Base-by-base conservation (phyloP, 805 yeast genomes). In the Nakazawaea ishiwadae region DNA sequence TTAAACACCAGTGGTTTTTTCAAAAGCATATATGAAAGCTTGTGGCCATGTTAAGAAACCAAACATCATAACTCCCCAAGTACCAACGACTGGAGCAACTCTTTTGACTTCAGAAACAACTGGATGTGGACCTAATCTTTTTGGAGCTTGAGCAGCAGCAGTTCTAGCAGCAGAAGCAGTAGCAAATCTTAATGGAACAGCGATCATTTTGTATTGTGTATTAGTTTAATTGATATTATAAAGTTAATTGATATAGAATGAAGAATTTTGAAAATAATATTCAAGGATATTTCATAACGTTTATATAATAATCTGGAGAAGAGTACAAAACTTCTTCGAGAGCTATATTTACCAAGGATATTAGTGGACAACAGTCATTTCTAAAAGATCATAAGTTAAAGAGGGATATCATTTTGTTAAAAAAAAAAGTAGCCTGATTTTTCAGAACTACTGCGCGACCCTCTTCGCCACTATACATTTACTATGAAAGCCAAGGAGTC, bases 91-190 rank as follows among this genome's bases (percentile, higher is more conserved):
- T 23, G 54, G 55, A 34, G 53, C 50, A 34, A 56, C 62, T 29
- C 47, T 42, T 23, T 52, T 56, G 26, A 55, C 42, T 38, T 52
- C 54, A 4, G 27, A 42, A 32, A 52, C 21, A 15, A 46, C 35
- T 34, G 65, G 60, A 51, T 58, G 51, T 45, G 68, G 66, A 14
- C 66, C 66, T 15, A 62, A 34, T 51, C 65, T 56, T 28, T 44
- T 31, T 21, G 42, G 40, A 17, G 48, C 42, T 18, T 24, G 36
- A 37, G 7, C 26, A 8, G 17, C 48, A 18, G 58, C 43, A 15
- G 36, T 31, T 32, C 47, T 36, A 8, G 52, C 47, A 14, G 48
- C 50, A 6, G 31, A n/a, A 11, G 31, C 10, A n/a, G 40, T 28
- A 11, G 36, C 36, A 16, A 35, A 16, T 31, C 15, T 40, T 18